Percentiles rank a stretch among this genome's conserved stretches.
Conservation (phyloP, 805 yeast genomes). For the Candida tibetensis region DNA sequence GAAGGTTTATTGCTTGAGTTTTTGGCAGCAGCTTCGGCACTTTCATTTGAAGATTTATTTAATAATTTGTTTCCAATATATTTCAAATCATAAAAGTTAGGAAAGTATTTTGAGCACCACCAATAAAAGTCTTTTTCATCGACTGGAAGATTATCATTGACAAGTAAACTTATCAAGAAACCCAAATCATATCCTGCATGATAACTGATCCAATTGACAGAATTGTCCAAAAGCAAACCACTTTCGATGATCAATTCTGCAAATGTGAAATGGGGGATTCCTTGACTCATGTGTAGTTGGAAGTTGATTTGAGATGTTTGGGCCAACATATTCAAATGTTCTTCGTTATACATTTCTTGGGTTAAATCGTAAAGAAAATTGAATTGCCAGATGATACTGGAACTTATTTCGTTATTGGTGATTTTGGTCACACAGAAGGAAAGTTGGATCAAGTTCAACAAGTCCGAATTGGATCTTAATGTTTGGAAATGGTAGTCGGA, state of each 20-base stretch:
- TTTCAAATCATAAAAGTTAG: conserved; percentile 81
- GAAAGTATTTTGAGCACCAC: conserved; percentile 72
- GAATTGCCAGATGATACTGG: conserved; percentile 90
- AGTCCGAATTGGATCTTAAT: conserved; percentile 84
- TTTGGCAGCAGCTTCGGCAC: conserved; percentile 10
- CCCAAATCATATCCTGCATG: conserved; percentile 96
- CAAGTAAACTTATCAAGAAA: conserved; percentile 72
- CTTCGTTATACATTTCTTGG: conserved; percentile 82
- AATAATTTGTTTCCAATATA: conserved; percentile 39
- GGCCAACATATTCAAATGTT: conserved; percentile 72
- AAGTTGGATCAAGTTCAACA: conserved; percentile 80
- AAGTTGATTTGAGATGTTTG: conserved; percentile 81
- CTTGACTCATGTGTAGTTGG: conserved; percentile 65
- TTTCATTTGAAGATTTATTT: conserved; percentile 15
- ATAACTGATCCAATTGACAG: conserved; percentile 84
- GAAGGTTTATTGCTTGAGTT: conserved; percentile 38
- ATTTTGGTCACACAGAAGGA: conserved; percentile 40
- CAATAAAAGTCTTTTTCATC: conserved; percentile 74
- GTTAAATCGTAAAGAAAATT: conserved; percentile 79
- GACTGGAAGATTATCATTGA: conserved; percentile 73
- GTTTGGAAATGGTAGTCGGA: conserved; percentile 96
- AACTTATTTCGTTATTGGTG: conserved; percentile 47
- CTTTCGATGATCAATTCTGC: conserved; percentile 83
- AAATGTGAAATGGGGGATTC: conserved; percentile 76
- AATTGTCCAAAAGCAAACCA: conserved; percentile 72